Base-by-base conservation (phyloP, 1,139 yeast species). In the Debaryomyces fabryi region DNA sequence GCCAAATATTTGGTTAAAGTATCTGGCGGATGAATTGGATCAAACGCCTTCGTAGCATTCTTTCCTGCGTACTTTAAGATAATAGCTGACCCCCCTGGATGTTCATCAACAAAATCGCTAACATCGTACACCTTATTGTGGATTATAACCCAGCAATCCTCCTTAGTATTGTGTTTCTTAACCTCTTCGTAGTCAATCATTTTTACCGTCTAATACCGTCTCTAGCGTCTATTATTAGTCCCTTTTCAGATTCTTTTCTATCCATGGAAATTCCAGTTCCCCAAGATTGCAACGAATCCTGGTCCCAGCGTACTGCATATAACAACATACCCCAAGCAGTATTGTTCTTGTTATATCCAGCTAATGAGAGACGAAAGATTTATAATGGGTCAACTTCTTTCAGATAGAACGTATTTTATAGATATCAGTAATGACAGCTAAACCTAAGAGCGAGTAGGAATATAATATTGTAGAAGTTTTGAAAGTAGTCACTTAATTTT, bases 11-110 rank as follows among this genome's bases (percentile, higher is more conserved):
- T 75, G 18, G 59, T 82, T 43, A 91, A 72, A 8, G 91, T 86
- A 57, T 87, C 93, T 13, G 86, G 80, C 0, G 96, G 96, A 67
- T 92, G 99, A 49, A 92, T 78, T 7, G 96, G 96, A 52, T 79
- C 82, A 60, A 81, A 81, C 10, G 77, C 83, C 56, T 78, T 79
- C 32, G 85, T 79, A n/a, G 84, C 84, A 56, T 81, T 85, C 49
- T 76, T 71, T 1, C 85, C 85, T 7, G 84, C 85, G 54, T 76
- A 78, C 56, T 77, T 76, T 52, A 80, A 60, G 40, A 81, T 78
- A 39, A 81, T 76, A 7, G 70, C 79, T 0, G 74, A 60, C 2
- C 85, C 85, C 12, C 85, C 85, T 0, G 85, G 85, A 52, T 79
- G 84, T 46, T 78, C 74, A 34, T 65, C 65, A 18, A 81, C 56